Conservation (phyloP, 257 asterid genomes). For the Scutellaria minor region DNA sequence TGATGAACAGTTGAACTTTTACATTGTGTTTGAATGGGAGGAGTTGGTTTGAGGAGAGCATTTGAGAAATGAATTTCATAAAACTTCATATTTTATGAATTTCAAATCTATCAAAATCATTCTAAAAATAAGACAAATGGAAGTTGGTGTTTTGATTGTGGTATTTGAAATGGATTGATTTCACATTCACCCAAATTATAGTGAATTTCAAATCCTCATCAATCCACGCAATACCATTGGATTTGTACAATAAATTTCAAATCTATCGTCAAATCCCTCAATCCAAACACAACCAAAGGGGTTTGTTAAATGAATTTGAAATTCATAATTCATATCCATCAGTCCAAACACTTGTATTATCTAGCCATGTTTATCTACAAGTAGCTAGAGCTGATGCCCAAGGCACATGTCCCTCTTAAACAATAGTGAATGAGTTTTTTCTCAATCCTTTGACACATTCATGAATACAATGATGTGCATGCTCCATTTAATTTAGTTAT, state of each 20-base stretch:
- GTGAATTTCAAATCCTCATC: too few species aligned
- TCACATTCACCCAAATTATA: too few species aligned
- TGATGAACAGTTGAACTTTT: neutral
- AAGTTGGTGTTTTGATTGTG: neutral
- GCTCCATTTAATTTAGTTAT: conserved; percentile 17
- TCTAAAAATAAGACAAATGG: neutral
- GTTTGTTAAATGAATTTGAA: conserved; percentile 1
- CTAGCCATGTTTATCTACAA: conserved; percentile 17
- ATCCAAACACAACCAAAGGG: neutral
- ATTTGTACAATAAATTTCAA: too few species aligned
- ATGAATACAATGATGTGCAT: conserved; percentile 18
- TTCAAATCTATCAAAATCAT: conserved; percentile 5
- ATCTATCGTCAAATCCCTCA: neutral
- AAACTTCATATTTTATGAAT: neutral
- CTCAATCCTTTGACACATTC: conserved; percentile 23
- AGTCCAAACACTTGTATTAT: neutral
- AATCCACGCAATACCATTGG: too few species aligned
- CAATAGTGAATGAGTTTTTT: conserved; percentile 23
- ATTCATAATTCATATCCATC: neutral
- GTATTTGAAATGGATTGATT: too few species aligned
- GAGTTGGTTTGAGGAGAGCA: neutral
- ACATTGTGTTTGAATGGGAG: neutral
- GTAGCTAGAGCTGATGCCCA: conserved; percentile 26
- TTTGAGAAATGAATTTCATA: conserved; percentile 12
- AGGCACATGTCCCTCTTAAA: conserved; percentile 9